Base-by-base conservation (phyloP, 2,329 filamentous ascomycete species). In the Colletotrichum truncatum region DNA sequence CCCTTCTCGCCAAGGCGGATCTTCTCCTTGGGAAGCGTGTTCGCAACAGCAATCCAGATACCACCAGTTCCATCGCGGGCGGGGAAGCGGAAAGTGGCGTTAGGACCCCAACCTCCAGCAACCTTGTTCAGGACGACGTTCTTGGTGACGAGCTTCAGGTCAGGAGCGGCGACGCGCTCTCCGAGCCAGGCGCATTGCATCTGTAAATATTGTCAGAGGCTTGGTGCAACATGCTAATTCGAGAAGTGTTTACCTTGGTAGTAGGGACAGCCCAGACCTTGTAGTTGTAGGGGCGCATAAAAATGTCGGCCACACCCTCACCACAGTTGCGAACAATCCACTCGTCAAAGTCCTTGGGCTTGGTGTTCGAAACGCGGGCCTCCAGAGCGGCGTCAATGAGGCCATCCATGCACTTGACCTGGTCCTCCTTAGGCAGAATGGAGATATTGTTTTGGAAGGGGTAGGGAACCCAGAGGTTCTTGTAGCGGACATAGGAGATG, bases 361-460 rank as follows among this genome's bases (percentile, higher is more conserved):
- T 98, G 71, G 89, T 93, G 83, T 89, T 95, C 75, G 93, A 85
- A 48, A 97, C 93, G 74, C 94, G 93, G 75, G 89, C 88, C 82
- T 95, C 93, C 70, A 98, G 81, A 65, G 96, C 92, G 68, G 96
- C 93, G 79, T 99, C 95, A 72, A 99, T 98, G 85, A 99, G 89
- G 70, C 95, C 95, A 72, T 98, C 93, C 74, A 99, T 91, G 80
- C 93, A 97, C 77, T 88, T 91, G 71, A 98, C 94, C 84, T 99
- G 94, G 75, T 99, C 96, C 71, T 98, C 93, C 86, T 98, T 97
- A 79, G 93, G 92, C 76, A 99, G 84, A 90, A 98, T 95, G 75
- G 96, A 97, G 78, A 99, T 95, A 87, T 99, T 99, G 89, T 98
- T 99, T 86, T 99, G 96, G 91, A 99, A 98, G 70, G 96, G 96